Evolutionary conservation across 305 asterid genomes (phyloP), one percentile per base, ranked within the genome.

Genomic region (Withania somnifera): DNA sequence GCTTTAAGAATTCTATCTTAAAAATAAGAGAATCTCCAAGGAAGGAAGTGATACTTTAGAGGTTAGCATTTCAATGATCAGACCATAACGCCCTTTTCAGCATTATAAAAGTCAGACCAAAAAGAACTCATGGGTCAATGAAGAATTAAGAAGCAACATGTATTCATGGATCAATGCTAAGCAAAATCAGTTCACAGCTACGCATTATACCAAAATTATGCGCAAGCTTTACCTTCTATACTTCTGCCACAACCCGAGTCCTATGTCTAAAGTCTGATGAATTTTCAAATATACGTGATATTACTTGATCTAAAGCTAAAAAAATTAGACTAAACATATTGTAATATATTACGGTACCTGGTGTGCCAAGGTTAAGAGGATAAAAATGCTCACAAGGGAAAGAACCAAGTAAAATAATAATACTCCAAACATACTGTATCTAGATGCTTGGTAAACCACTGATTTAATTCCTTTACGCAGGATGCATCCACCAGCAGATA

Each of bases 401-500:
- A 77, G 66, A 58, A 61, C 60, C 36, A 63, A 47, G 63, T 47
- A n/a, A 56, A 57, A 24, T 61, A 82, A 76, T 2, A 60, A 47
- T 22, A 69, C 32, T 34, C 22, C 53, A 67, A 22, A 54, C 67
- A 34, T 93, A 95, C 98, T 94, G 98, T 89, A 86, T 96, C 98
- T 78, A 96, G 85, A 87, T 96, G 98, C 91, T 93, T 94, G 64
- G 89, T 45, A 82, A 96, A 93, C 99, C 99, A 96, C 79, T 92
- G 94, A 82, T 90, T 96, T 80, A 96, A 88, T 90, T 96, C 98
- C 90, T 94, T 91, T 92, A 91, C 90, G 86, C 97, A 91, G 78
- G 94, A 88, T 64, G 98, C 88, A 87, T 96, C 99, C 86, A 64
- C 89, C 61, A 94, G 88, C 92, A 94, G 91, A 91, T 92, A 96